Conservation (phyloP, 495 filamentous ascomycete genomes). For the Trypethelium eluteriae region DNA sequence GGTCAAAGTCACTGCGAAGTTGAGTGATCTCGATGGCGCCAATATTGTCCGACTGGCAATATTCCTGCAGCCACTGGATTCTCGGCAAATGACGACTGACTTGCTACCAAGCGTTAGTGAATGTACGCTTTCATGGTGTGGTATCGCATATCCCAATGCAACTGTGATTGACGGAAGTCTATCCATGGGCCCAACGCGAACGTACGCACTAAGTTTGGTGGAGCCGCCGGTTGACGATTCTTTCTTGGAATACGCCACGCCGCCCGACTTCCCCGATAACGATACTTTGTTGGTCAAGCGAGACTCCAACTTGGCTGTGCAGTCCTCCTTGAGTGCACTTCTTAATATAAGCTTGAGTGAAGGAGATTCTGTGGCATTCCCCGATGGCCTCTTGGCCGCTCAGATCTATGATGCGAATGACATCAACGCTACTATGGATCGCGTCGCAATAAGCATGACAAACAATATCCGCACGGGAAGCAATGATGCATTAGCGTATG, state of each 20-base stretch:
- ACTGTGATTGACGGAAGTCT: background rate
- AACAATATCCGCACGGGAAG: background rate
- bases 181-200: background rate
- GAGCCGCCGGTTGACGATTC: background rate
- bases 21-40: background rate
- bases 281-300: background rate
- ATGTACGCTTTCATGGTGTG: background rate
- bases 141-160: background rate
- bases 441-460: background rate
- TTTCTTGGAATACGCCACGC: background rate
- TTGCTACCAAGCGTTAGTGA: background rate
- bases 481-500: background rate
- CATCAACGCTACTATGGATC: background rate
- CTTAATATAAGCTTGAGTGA: background rate
- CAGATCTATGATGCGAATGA: background rate
- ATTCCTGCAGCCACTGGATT: background rate
- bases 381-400: background rate
- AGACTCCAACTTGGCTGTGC: background rate
- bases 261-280: background rate
- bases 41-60: background rate
- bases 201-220: background rate
- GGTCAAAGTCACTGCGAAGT: background rate
- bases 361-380: background rate
- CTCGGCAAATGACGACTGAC: background rate
- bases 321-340: background rate